phyloP scores from a whole-genome alignment of 2,329 filamentous ascomycete genomes.

The Penicillium sp. region DNA sequence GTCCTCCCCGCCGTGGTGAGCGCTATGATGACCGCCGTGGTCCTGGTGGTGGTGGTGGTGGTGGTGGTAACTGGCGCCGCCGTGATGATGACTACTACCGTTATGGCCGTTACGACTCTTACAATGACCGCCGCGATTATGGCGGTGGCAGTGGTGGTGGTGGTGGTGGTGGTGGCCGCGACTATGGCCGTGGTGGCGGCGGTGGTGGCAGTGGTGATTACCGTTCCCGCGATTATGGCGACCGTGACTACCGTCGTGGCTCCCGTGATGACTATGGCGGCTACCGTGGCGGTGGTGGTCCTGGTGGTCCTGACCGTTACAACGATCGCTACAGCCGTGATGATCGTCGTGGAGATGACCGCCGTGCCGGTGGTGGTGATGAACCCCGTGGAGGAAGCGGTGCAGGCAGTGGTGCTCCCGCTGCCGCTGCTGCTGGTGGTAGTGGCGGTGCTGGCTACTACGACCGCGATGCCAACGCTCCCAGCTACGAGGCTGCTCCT shows the following conservation, averaged over 20 bases:
- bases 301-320: conserved; percentile 42
- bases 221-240: conserved; percentile 43
- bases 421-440: conserved; percentile 33
- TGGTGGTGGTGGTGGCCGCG: conserved; percentile 52
- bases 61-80: conserved; percentile 51
- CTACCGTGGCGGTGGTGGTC: conserved; percentile 25
- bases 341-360: conserved; percentile 43
- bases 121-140: conserved; percentile 58
- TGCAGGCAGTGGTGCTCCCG: conserved; percentile 29
- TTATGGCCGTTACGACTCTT: conserved; percentile 48
- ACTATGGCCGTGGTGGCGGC: conserved; percentile 47
- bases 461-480: conserved; percentile 54
- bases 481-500: conserved; percentile 44
- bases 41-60: conserved; percentile 50
- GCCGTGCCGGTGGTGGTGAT: conserved; percentile 42
- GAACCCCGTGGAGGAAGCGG: conserved; percentile 24
- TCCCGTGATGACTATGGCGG: conserved; percentile 43
- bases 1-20: conserved; percentile 47
- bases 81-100: conserved; percentile 47
- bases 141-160: conserved; percentile 60
- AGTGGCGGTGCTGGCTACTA: conserved; percentile 45
- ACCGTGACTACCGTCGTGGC: conserved; percentile 45
- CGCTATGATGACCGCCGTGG: conserved; percentile 56
- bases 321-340: conserved; percentile 47
- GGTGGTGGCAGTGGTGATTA: conserved; percentile 39